phyloP scores from a whole-genome alignment of 2,329 filamentous ascomycete genomes.

The Esteya vermicola region DNA sequence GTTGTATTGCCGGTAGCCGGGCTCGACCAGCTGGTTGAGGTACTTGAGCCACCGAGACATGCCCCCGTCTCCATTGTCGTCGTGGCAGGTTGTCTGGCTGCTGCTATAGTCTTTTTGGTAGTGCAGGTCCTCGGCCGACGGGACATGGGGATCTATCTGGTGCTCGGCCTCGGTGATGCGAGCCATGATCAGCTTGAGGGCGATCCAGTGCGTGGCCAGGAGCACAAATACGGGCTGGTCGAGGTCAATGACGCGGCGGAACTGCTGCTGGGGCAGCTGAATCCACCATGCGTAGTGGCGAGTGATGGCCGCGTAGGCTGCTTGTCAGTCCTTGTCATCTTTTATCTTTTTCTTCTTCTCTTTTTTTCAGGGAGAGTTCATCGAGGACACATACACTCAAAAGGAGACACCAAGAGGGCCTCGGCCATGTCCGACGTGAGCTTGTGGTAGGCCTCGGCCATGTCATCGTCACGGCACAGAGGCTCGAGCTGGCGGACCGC shows the following conservation, averaged over 20 bases:
- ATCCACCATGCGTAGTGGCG: constrained; percentile 44
- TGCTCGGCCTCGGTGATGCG: constrained; percentile 21
- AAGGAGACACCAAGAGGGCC: constrained; percentile 37
- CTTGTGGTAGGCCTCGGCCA: constrained; percentile 32
- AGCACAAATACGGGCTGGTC: constrained; percentile 30
- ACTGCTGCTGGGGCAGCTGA: constrained; percentile 36
- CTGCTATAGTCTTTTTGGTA: background rate
- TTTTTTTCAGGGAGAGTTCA: too few relatives aligned
- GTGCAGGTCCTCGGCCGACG: too few relatives aligned
- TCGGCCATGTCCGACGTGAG: constrained; percentile 31
- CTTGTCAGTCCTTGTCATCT: too few relatives aligned
- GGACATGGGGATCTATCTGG: background rate
- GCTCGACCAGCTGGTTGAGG: constrained; percentile 32
- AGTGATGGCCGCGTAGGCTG: constrained; percentile 35
- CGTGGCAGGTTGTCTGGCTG: background rate
- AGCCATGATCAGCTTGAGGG: constrained; percentile 38
- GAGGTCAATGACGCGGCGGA: constrained; percentile 34
- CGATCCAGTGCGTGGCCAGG: constrained; percentile 39
- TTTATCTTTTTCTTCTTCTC: too few relatives aligned
- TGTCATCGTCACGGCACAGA: constrained; percentile 23
- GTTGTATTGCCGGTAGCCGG: constrained; percentile 30
- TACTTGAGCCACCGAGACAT: constrained; percentile 35
- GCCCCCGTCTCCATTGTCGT: constrained; percentile 23
- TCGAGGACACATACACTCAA: too few relatives aligned
- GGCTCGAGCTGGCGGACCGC: constrained; percentile 26